Conservation (phyloP, 257 asterid genomes). For the Ilex asprella region DNA sequence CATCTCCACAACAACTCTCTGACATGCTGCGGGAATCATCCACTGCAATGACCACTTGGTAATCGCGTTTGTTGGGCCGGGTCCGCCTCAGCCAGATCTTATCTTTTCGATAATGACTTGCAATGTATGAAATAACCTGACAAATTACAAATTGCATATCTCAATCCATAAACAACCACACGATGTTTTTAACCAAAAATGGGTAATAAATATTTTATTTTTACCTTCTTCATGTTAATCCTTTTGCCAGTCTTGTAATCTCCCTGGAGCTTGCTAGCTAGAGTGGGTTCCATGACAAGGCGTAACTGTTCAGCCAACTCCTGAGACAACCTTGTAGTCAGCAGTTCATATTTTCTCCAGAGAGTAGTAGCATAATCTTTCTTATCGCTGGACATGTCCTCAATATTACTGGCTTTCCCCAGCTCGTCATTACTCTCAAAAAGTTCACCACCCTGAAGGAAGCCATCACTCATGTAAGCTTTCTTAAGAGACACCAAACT, state of each 20-base stretch:
- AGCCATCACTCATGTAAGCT: slow-evolving; percentile 44
- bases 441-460: slow-evolving; percentile 27
- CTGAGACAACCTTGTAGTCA: slow-evolving; percentile 74
- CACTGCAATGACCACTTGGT: slow-evolving; percentile 90
- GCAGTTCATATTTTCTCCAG: slow-evolving; percentile 73
- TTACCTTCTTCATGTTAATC: slow-evolving; percentile 92
- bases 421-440: slow-evolving; percentile 41
- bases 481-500: slow-evolving; percentile 50
- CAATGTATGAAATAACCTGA: slow-evolving; percentile 86
- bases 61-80: slow-evolving; percentile 82
- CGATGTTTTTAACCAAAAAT: background rate
- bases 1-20: slow-evolving; percentile 66
- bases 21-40: slow-evolving; percentile 96
- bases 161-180: background rate
- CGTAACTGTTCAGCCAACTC: slow-evolving; percentile 95
- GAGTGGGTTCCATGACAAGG: slow-evolving; percentile 89
- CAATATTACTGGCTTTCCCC: slow-evolving; percentile 44
- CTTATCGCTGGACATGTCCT: slow-evolving; percentile 32
- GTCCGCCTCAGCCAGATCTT: slow-evolving; percentile 95
- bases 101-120: slow-evolving; percentile 88
- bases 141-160: background rate
- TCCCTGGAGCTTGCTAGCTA: slow-evolving; percentile 95
- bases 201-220: background rate
- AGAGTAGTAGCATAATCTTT: slow-evolving; percentile 53
- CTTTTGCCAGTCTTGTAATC: slow-evolving; percentile 96